phyloP scores from a whole-genome alignment of 805 yeast species.

The Starmerella gropengiesseri region DNA sequence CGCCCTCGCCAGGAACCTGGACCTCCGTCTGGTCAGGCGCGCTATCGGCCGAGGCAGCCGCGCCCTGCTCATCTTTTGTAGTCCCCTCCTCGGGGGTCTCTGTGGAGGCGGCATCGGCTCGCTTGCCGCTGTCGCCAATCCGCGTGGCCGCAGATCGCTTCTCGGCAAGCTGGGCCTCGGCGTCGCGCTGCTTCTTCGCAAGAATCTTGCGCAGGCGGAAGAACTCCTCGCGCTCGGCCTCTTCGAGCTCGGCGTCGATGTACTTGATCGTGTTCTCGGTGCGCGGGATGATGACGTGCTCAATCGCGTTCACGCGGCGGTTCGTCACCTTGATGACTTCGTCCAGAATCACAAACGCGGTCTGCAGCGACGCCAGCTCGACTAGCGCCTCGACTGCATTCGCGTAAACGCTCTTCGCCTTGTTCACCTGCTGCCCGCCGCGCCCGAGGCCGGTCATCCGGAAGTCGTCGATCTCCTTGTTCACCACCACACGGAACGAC shows the following conservation, averaged over 20 bases:
- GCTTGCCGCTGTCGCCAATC: background rate
- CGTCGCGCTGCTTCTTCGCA: constrained; percentile 78
- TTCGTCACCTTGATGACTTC: constrained; percentile 97
- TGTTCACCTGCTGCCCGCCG: constrained; percentile 97
- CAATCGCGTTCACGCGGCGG: constrained; percentile 97
- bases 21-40: background rate
- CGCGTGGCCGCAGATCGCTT: constrained; percentile 17
- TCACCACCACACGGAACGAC: constrained; percentile 75
- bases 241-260: constrained; percentile 93
- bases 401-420: constrained; percentile 85
- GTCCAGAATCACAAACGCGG: constrained; percentile 91
- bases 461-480: constrained; percentile 82
- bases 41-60: constrained; percentile 3
- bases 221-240: constrained; percentile 95
- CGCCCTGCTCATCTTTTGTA: too few species aligned
- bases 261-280: constrained; percentile 89
- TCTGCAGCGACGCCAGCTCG: constrained; percentile 89
- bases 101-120: background rate
- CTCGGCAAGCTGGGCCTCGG: constrained; percentile 22
- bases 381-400: constrained; percentile 95
- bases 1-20: constrained; percentile 7
- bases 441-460: constrained; percentile 94
- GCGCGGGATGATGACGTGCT: constrained; percentile 94
- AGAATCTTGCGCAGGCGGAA: constrained; percentile 93
- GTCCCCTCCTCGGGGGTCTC: constrained; percentile 2